Evolutionary conservation across 1,284 basidiomycete species (phyloP), one percentile per base, ranked within the genome.

Genomic region (Pseudozyma sp.): DNA sequence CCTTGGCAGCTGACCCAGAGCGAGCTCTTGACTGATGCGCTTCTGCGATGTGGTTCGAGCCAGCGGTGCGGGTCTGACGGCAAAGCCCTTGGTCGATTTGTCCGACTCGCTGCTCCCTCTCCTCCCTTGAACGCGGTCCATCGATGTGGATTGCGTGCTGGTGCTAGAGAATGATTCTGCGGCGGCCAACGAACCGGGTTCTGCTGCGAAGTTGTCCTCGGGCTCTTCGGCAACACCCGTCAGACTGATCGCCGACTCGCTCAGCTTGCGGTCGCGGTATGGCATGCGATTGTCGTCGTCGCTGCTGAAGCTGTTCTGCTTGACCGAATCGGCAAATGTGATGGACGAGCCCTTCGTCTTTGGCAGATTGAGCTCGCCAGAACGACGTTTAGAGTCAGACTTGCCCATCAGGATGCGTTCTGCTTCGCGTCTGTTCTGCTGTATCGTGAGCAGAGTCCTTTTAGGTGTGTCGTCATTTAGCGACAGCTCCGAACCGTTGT

Each of bases 231-330:
- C 69, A 14, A 81, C 79, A 13, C 74, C 77, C 4, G 76, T 76
- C 37, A 81, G 56, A 48, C 77, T 81, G 46, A 75, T 61, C 29
- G 71, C 79, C 9, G 79, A 81, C 50, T 81, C 79, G 68, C 79
- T 81, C 14, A 74, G 37, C 51, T 79, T 79, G 43, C 79, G 72
- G 46, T 81, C 79, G 13, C 79, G 72, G 43, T 81, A 81, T 2
- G 73, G 75, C 57, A 76, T 61, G 14, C 75, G 68, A 29, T 49
- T 45, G 24, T 78, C 75, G 14, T 74, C 77, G 39, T 74, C 77
- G n/a, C 56, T 52, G 37, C 50, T 66, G 50, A 59, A 63, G 68
- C 75, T 70, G 16, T 50, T 49, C 39, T 60, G 55, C 44, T 70
- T 68, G 48, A 71, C 74, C n/a, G 67, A 61, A 30, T 78, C 74